Evolutionary conservation across 345 rosid species (phyloP), one percentile per base, ranked within the genome.

Genomic region (Toxicodendron radicans): DNA sequence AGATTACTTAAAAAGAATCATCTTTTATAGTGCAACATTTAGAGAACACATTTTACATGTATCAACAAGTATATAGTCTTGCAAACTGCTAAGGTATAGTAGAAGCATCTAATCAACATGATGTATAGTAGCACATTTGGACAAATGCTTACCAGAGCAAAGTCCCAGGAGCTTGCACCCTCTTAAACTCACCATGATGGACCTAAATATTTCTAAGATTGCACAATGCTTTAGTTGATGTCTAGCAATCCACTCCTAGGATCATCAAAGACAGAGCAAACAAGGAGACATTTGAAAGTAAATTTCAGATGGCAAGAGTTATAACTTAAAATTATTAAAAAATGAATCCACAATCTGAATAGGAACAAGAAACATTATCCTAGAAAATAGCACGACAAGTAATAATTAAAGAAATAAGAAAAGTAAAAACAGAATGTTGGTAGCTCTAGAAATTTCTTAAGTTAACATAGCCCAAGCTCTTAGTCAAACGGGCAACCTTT

Each of bases 121-220:
- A 59, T 48, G 33, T 49, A 24, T 66, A 70, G 58, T 17, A 11
- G 58, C n/a, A 58, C 35, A 69, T 38, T 46, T 49, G 52, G 75
- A 75, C 66, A 18, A 74, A 77, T 59, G 48, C 43, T 83, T 89
- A 95, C 99, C 99, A 68, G 95, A 83, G 80, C 97, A 94, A 65
- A 94, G 86, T 57, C 97, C 98, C 83, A 92, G 73, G 67, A 92
- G 93, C 80, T 85, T 90, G 51, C 98, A 94, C 82, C 98, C 86
- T 56, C 98, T 66, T 79, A 92, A 74, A 90, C 98, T 95, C 81
- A 95, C 99, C 99, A 95, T 95, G 41, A 77, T 58, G 64, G 78
- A 68, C 54, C 67, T 60, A 38, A 73, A 72, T 24, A 71, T 61
- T 58, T 66, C 53, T 69, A 71, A 79, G 76, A 68, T 62, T 70